Percentiles rank a stretch among this genome's conserved stretches.
These are phyloP conservation scores for Suhomyces kilbournensis DNA, from an alignment of 805 yeast genomes.

Conservation along the genomic window DNA sequence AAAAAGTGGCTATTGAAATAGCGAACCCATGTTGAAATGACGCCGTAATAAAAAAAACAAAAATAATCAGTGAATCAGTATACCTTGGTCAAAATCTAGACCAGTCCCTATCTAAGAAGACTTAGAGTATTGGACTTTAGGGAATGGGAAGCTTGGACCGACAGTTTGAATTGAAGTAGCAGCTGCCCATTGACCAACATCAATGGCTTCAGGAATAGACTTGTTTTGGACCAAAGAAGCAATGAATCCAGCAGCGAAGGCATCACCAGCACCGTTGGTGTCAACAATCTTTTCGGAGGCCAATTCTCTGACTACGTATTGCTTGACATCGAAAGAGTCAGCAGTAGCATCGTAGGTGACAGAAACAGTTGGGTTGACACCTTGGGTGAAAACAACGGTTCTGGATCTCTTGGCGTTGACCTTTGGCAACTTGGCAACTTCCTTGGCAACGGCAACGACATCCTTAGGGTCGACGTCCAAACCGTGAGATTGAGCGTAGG, in stretches of 20 bases:
- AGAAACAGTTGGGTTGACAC: constrained; percentile 83
- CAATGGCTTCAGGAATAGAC: constrained; percentile 57
- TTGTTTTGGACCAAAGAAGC: constrained; percentile 83
- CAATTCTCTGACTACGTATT: constrained; percentile 70
- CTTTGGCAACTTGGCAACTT: constrained; percentile 77
- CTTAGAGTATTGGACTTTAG: constrained; percentile 51
- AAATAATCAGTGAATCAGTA: background rate
- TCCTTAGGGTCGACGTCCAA: constrained; percentile 49
- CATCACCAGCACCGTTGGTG: constrained; percentile 99
- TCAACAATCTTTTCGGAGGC: constrained; percentile 69
- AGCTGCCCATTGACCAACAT: constrained; percentile 97
- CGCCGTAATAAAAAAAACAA: constrained; percentile 3
- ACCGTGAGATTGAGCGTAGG: constrained; percentile 85
- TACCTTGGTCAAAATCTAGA: background rate
- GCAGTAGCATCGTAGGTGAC: constrained; percentile 54
- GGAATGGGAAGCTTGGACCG: constrained; percentile 92
- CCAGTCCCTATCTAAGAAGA: background rate
- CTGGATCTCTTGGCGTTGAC: constrained; percentile 65
- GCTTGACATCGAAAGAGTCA: constrained; percentile 46
- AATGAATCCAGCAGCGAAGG: constrained; percentile 94
- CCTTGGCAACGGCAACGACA: constrained; percentile 74
- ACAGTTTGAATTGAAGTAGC: constrained; percentile 84
- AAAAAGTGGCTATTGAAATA: constrained; percentile 1
- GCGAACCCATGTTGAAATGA: constrained; percentile 10
- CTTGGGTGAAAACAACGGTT: constrained; percentile 93